Evolutionary conservation across 1,139 yeast species (phyloP).

Genomic region (Magnusiomyces starmeri): DNA sequence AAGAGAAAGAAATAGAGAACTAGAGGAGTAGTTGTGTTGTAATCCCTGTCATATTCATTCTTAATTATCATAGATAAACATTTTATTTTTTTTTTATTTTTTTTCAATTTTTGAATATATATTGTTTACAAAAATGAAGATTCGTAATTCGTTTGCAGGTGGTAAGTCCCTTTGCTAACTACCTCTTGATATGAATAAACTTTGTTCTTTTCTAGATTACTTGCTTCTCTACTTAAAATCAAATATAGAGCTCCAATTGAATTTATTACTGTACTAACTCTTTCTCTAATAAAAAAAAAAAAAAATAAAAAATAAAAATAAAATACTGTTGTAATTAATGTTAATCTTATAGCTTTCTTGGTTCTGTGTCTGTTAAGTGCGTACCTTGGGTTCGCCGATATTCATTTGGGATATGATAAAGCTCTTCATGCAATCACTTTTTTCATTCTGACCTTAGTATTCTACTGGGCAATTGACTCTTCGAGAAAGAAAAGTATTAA

Average conservation of each 20-base stretch:
- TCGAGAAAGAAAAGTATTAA: constrained; percentile 37
- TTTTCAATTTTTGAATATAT: too few species aligned
- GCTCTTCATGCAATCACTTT: constrained; percentile 46
- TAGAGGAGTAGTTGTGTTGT: too few species aligned
- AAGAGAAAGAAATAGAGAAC: too few species aligned
- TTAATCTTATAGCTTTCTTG: constrained; percentile 25
- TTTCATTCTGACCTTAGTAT: constrained; percentile 43
- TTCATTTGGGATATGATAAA: constrained; percentile 47
- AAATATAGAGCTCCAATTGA: background rate
- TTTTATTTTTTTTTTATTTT: too few species aligned
- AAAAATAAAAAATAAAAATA: too few species aligned
- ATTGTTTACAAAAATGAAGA: constrained; percentile 18
- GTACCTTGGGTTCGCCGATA: constrained; percentile 47
- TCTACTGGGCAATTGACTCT: constrained; percentile 49
- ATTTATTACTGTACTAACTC: background rate
- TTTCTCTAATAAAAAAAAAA: background rate
- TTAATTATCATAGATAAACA: too few species aligned
- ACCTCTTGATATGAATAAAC: background rate
- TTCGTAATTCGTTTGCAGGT: constrained; percentile 20
- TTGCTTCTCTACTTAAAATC: background rate
- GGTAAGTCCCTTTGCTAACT: constrained; percentile 15
- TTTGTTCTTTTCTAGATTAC: background rate
- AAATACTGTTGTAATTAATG: background rate
- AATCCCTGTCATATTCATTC: too few species aligned
- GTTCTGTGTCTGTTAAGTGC: constrained; percentile 27